Evolutionary conservation across 1,284 basidiomycete species (phyloP).

Genomic region (Tilletia caries): DNA sequence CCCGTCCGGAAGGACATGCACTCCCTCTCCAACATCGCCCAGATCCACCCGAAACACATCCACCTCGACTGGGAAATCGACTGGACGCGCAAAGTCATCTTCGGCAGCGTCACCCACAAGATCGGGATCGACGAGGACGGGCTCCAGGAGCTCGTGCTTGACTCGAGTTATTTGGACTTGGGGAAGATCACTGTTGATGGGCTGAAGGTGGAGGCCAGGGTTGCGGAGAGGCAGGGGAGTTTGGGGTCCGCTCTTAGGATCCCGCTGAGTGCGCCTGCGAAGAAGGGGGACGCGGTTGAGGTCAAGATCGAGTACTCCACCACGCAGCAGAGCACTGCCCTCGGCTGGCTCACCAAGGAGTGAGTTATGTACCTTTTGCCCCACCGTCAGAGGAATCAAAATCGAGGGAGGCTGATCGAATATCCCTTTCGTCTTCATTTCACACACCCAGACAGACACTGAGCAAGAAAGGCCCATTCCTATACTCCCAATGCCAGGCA

Average conservation of each 20-base stretch:
- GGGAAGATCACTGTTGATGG: constrained; percentile 62
- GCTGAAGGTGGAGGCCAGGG: constrained; percentile 59
- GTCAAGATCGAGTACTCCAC: constrained; percentile 59
- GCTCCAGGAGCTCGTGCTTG: constrained; percentile 72
- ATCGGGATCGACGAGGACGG: constrained; percentile 63
- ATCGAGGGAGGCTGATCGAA: no score
- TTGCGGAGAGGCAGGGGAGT: constrained; percentile 55
- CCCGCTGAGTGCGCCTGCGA: constrained; percentile 45
- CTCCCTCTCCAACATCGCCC: constrained; percentile 41
- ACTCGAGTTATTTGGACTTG: constrained; percentile 73
- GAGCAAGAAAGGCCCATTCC: constrained; percentile 69
- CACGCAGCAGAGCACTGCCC: constrained; percentile 71
- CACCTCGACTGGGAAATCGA: constrained; percentile 78
- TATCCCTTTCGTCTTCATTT: not conserved
- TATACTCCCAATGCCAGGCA: constrained; percentile 93
- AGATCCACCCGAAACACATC: constrained; percentile 39
- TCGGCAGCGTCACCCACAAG: constrained; percentile 70
- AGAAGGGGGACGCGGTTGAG: constrained; percentile 34
- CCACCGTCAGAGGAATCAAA: no score
- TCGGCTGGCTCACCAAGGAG: constrained; percentile 91
- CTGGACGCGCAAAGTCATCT: constrained; percentile 67
- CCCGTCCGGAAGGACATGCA: constrained; percentile 39
- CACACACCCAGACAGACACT: constrained; percentile 72
- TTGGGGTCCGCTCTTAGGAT: constrained; percentile 56
- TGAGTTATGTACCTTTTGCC: no score